Evolutionary conservation across 371 early-diverging fungal species (phyloP).

Genomic region (Circinella minor): DNA sequence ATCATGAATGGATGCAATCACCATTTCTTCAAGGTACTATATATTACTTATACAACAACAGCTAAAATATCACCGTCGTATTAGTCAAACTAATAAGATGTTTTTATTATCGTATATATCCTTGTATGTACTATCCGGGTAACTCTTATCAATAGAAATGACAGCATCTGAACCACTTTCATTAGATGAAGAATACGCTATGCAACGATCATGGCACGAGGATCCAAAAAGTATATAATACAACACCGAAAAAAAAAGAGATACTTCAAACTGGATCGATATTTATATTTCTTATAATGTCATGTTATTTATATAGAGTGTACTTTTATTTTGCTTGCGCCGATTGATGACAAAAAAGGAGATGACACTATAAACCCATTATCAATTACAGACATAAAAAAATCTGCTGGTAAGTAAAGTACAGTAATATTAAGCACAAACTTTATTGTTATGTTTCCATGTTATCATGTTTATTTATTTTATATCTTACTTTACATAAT

Average conservation of each 20-base stretch:
- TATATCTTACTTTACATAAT: too few relatives aligned
- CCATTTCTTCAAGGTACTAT: constrained; percentile 76
- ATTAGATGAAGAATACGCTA: constrained; percentile 91
- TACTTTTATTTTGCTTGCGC: constrained; percentile 71
- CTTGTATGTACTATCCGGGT: background rate
- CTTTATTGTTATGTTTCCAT: background rate
- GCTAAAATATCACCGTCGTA: background rate
- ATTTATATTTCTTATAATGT: too few relatives aligned
- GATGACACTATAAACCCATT: constrained; percentile 5
- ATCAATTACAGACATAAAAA: constrained; percentile 35
- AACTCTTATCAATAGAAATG: constrained; percentile 65
- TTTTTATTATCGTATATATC: background rate
- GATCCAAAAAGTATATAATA: constrained; percentile 73
- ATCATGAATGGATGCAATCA: constrained; percentile 95
- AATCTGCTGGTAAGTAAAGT: constrained; percentile 37
- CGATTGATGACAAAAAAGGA: constrained; percentile 21
- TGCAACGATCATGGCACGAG: constrained; percentile 89
- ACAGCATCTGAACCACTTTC: constrained; percentile 94
- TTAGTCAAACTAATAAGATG: too few relatives aligned
- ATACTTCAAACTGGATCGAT: too few relatives aligned
- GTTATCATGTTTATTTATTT: too few relatives aligned
- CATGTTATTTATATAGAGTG: constrained; percentile 47
- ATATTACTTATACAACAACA: background rate
- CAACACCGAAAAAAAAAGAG: background rate
- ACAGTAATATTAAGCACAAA: background rate